These are phyloP conservation scores for Lavandula angustifolia DNA, from an alignment of 257 asterid species.

Conservation along the genomic window DNA sequence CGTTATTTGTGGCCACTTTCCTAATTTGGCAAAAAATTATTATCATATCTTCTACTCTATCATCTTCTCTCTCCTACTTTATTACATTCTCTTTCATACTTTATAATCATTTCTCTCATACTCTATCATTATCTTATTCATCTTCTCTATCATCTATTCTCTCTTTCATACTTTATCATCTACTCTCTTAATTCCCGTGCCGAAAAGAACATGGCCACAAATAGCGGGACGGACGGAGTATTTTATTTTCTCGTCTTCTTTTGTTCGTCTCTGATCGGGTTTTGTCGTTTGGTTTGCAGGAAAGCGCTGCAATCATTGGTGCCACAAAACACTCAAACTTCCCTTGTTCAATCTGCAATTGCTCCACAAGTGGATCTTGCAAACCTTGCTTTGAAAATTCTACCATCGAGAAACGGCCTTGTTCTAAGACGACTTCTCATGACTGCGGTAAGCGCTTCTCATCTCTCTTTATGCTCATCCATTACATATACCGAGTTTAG, in stretches of 20 bases:
- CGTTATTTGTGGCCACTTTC: too few species aligned
- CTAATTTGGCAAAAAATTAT: too few species aligned
- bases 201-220: too few species aligned
- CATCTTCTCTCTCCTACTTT: slow-evolving; percentile 12
- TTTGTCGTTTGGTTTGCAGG: slow-evolving; percentile 46
- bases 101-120: too few species aligned
- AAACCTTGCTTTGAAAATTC: slow-evolving; percentile 63
- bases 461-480: neutral
- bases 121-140: too few species aligned
- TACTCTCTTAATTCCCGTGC: too few species aligned
- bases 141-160: too few species aligned
- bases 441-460: slow-evolving; percentile 70
- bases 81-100: too few species aligned
- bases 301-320: slow-evolving; percentile 53
- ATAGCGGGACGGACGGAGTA: too few species aligned
- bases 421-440: slow-evolving; percentile 84
- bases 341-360: slow-evolving; percentile 45
- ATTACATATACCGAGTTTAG: neutral
- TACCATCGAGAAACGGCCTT: slow-evolving; percentile 78
- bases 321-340: slow-evolving; percentile 47
- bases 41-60: too few species aligned
- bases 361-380: slow-evolving; percentile 61
- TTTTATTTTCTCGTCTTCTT: neutral
- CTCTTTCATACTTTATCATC: too few species aligned
- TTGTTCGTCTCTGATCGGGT: neutral